Conservation (phyloP, 306 rosid species). For the Crotalaria pallida region DNA sequence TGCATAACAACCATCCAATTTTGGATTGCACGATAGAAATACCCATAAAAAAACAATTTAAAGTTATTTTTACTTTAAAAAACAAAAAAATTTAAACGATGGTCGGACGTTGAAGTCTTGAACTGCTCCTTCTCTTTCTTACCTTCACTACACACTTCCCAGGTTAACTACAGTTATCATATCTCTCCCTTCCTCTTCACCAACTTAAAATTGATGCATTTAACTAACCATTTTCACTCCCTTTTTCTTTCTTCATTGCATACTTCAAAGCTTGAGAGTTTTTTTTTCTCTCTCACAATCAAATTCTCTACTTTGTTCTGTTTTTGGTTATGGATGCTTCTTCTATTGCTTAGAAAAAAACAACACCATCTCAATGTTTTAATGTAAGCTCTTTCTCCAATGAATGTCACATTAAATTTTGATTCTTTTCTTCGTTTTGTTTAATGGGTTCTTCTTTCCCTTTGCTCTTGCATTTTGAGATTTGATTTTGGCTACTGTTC, state of each 20-base stretch:
- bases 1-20: too few relatives aligned
- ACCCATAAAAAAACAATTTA: too few relatives aligned
- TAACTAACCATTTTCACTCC: too few relatives aligned
- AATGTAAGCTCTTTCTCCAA: constrained; percentile 16
- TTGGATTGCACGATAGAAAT: too few relatives aligned
- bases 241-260: not conserved
- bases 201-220: too few relatives aligned
- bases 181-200: too few relatives aligned
- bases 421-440: not conserved
- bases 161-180: too few relatives aligned
- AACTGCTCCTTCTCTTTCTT: not conserved
- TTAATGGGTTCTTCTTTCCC: not conserved
- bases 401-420: constrained; percentile 2
- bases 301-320: not conserved
- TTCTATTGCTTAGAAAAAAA: not conserved
- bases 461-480: not conserved
- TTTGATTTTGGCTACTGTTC: not conserved
- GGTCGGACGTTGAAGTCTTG: too few relatives aligned
- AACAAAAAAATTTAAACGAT: too few relatives aligned
- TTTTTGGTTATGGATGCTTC: not conserved
- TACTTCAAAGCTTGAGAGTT: not conserved
- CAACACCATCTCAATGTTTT: constrained; percentile 7
- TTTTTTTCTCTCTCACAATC: not conserved
- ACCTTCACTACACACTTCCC: not conserved
- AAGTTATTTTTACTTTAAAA: too few relatives aligned